Conservation (phyloP, 805 yeast genomes). For the Scheffersomyces amazonensis region DNA sequence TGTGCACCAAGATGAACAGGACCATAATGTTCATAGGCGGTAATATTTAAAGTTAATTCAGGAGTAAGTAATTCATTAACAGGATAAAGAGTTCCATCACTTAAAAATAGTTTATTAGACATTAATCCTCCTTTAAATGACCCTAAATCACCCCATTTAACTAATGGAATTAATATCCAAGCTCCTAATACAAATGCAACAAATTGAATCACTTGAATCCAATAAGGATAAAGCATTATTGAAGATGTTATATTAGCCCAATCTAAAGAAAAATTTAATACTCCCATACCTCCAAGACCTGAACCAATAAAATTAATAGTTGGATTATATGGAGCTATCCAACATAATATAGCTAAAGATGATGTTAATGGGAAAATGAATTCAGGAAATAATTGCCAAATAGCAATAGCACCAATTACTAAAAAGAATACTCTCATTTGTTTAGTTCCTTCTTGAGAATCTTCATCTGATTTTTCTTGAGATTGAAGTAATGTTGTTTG, state of each 20-base stretch:
- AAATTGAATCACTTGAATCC: constrained; percentile 51
- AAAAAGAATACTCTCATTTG: constrained; percentile 38
- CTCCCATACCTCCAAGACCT: constrained; percentile 53
- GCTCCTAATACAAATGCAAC: constrained; percentile 45
- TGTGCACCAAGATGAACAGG: constrained; percentile 48
- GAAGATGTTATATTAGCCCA: constrained; percentile 53
- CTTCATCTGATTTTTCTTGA: constrained; percentile 16
- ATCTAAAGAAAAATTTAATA: constrained; percentile 46
- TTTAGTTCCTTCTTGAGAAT: constrained; percentile 13
- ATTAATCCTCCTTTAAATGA: constrained; percentile 38
- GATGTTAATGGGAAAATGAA: constrained; percentile 46
- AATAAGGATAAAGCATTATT: constrained; percentile 50
- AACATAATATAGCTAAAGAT: constrained; percentile 48
- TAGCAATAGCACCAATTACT: constrained; percentile 30
- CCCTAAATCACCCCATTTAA: constrained; percentile 39
- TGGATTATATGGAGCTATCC: constrained; percentile 43
- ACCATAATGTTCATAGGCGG: constrained; percentile 45
- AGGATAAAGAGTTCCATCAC: constrained; percentile 41
- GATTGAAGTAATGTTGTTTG: constrained; percentile 44
- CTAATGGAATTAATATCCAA: constrained; percentile 47
- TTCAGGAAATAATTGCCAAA: constrained; percentile 52
- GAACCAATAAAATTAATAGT: constrained; percentile 45
- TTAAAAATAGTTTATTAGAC: constrained; percentile 42
- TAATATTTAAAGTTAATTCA: constrained; percentile 38
- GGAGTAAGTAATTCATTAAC: constrained; percentile 36